Conservation (phyloP, 1,139 yeast species). For the Kurtzmaniella quercitrusa region DNA sequence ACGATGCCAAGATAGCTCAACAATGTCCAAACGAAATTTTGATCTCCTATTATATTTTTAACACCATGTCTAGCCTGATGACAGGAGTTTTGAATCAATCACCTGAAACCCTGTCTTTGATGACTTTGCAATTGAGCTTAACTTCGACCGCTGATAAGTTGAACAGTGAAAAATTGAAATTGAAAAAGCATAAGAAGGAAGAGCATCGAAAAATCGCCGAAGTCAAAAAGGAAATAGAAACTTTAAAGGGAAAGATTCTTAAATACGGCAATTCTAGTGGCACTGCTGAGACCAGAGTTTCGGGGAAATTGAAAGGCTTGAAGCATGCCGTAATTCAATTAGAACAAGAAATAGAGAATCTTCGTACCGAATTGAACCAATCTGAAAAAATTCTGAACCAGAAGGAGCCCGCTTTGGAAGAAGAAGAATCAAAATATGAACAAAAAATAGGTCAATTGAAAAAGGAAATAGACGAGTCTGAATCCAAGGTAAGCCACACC, state of each 20-base stretch:
- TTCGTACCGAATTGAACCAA: constrained; percentile 19
- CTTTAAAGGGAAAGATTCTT: constrained; percentile 44
- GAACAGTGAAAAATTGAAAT: constrained; percentile 42
- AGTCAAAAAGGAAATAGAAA: constrained; percentile 55
- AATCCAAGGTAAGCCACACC: constrained; percentile 20
- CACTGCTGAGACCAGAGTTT: constrained; percentile 25
- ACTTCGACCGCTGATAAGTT: constrained; percentile 56
- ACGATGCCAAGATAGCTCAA: constrained; percentile 24
- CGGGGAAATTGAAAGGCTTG: constrained; percentile 40
- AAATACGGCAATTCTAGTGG: constrained; percentile 24
- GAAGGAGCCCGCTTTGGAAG: constrained; percentile 14
- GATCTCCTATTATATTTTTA: constrained; percentile 24
- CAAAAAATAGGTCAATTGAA: constrained; percentile 23
- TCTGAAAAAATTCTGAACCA: constrained; percentile 14
- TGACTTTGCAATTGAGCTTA: constrained; percentile 61
- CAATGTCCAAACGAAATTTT: constrained; percentile 40
- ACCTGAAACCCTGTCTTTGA: constrained; percentile 44
- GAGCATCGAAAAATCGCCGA: constrained; percentile 52
- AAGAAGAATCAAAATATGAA: constrained; percentile 18
- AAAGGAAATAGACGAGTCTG: constrained; percentile 20
- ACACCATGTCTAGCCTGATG: constrained; percentile 32
- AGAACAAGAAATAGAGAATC: constrained; percentile 30
- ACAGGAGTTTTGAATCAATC: constrained; percentile 31
- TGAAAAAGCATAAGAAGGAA: constrained; percentile 61
- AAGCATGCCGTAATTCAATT: constrained; percentile 39